Conservation (phyloP, 2,329 filamentous ascomycete genomes). For the Aphanocladium album region DNA sequence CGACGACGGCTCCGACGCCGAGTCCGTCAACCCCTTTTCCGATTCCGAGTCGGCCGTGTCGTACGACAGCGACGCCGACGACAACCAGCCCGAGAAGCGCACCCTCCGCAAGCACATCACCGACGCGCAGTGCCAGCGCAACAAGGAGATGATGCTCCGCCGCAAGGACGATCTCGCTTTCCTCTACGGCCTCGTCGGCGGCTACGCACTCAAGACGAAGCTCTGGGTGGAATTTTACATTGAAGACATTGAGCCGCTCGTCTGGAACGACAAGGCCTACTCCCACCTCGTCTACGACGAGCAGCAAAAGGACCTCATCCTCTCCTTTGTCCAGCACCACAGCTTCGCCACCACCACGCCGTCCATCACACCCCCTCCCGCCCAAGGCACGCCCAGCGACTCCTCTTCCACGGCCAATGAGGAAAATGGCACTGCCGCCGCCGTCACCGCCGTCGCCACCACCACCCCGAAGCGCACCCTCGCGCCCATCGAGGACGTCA, state of each 20-base stretch:
- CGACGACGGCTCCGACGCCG: neutral
- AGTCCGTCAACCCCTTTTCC: conserved; percentile 1
- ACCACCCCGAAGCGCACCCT: conserved; percentile 9
- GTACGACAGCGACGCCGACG: conserved; percentile 1
- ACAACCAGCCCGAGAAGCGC: conserved; percentile 13
- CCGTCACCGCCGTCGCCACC: neutral
- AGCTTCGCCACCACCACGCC: conserved; percentile 16
- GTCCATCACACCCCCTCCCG: conserved; percentile 1
- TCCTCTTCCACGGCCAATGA: conserved; percentile 26
- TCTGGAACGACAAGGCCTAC: conserved; percentile 42
- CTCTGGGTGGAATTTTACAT: conserved; percentile 37
- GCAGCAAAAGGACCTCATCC: conserved; percentile 41
- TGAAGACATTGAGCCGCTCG: conserved; percentile 36
- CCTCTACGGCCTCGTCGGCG: conserved; percentile 36
- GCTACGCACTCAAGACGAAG: conserved; percentile 43
- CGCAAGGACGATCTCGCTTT: conserved; percentile 35
- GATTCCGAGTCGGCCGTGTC: neutral
- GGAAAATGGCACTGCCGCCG: too few species aligned
- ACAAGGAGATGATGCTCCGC: conserved; percentile 35
- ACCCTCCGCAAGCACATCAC: conserved; percentile 22
- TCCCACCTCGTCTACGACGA: conserved; percentile 43
- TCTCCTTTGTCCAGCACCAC: conserved; percentile 45
- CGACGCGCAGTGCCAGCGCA: conserved; percentile 31
- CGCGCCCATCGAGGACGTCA: conserved; percentile 33
- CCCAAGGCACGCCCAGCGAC: conserved; percentile 17